A percentile compares a stretch with the other conserved stretches of the same genome.
These are phyloP conservation scores for Euphorbia celastroides DNA, from an alignment of 441 rosid species.

Conservation along the genomic window DNA sequence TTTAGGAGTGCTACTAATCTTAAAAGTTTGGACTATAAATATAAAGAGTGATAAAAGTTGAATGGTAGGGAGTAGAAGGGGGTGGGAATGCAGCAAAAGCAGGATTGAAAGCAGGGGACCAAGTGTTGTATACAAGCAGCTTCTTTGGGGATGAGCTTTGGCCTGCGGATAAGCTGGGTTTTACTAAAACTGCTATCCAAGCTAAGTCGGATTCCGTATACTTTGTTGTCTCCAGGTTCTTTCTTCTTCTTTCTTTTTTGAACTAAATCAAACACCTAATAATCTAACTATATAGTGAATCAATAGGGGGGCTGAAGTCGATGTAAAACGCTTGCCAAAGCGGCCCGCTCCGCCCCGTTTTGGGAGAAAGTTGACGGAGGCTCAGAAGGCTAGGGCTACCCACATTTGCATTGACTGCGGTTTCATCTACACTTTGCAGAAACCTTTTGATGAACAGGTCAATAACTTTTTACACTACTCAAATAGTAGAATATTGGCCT, in stretches of 20 bases:
- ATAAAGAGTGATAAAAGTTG: no score
- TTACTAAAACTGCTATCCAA: conserved; percentile 94
- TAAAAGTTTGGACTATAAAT: no score
- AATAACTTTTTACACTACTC: background rate
- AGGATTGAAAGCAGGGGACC: conserved; percentile 86
- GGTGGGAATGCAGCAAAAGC: conserved; percentile 95
- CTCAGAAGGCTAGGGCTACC: conserved; percentile 88
- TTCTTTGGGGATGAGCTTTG: conserved; percentile 98
- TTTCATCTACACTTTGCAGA: conserved; percentile 64
- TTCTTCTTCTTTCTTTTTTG: no score
- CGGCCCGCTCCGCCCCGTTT: conserved; percentile 96
- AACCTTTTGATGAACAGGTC: conserved; percentile 86
- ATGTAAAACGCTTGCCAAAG: conserved; percentile 76
- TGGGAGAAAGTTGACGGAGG: conserved; percentile 80
- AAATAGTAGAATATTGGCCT: no score
- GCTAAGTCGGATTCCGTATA: conserved; percentile 93
- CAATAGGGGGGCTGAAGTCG: conserved; percentile 79
- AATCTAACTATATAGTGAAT: background rate
- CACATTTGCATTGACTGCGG: conserved; percentile 97
- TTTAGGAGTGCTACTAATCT: no score
- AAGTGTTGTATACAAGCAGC: conserved; percentile 90
- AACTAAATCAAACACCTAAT: no score
- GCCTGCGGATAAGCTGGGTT: conserved; percentile 97
- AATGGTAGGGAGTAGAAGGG: conserved; percentile 68
- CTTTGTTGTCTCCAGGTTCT: conserved; percentile 84